Conservation (phyloP, 345 rosid genomes). For the Pistacia atlantica region DNA sequence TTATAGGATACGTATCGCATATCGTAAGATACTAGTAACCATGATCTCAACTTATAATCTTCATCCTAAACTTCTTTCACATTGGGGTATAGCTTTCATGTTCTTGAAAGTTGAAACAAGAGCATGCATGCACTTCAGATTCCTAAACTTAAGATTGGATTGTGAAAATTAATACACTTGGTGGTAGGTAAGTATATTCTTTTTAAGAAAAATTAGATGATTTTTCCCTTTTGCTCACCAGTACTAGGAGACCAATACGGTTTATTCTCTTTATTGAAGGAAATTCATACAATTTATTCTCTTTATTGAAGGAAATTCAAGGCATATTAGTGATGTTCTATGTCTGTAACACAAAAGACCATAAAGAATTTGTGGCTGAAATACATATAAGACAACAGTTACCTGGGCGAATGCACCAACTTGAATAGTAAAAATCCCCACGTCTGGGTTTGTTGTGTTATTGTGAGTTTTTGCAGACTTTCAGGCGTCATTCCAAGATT, state of each 20-base stretch:
- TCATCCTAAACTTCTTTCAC: no score
- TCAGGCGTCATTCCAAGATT: no score
- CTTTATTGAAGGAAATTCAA: neutral
- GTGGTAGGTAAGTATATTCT: no score
- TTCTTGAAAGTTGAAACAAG: no score
- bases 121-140: no score
- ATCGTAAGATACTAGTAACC: no score
- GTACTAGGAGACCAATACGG: neutral
- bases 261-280: neutral
- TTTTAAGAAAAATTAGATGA: neutral
- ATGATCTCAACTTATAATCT: no score
- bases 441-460: conserved; percentile 84
- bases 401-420: conserved; percentile 98
- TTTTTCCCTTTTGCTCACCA: neutral
- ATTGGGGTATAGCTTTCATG: no score
- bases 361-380: conserved; percentile 1
- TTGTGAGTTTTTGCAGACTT: no score
- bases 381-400: conserved; percentile 7
- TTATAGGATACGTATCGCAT: no score
- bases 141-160: no score
- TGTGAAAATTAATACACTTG: no score
- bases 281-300: neutral
- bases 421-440: conserved; percentile 90
- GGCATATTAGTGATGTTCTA: neutral
- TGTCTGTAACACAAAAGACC: conserved; percentile 1